phyloP scores from a whole-genome alignment of 441 rosid species.

The Euphorbia celastroides region DNA sequence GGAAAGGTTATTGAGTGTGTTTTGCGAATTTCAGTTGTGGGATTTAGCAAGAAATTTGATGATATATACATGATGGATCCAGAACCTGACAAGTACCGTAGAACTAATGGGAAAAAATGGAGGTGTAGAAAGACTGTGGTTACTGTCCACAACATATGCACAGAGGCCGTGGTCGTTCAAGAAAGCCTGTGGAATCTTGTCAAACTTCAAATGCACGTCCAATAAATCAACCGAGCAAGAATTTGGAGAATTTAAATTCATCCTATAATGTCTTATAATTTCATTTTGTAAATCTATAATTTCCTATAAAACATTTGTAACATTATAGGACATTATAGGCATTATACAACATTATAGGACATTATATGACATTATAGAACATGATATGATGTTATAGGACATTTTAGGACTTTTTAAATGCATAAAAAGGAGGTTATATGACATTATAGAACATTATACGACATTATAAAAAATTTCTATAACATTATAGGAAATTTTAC shows the following conservation, averaged over 20 bases:
- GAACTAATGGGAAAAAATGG: conserved; percentile 94
- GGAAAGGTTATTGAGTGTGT: conserved; percentile 1
- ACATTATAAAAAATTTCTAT: too few species aligned
- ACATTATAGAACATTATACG: too few species aligned
- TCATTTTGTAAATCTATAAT: too few species aligned
- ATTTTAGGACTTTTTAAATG: too few species aligned
- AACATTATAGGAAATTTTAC: too few species aligned
- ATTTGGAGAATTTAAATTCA: conserved; percentile 24
- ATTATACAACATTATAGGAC: too few species aligned
- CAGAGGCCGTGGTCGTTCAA: conserved; percentile 75
- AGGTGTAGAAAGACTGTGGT: conserved; percentile 50
- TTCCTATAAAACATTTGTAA: too few species aligned
- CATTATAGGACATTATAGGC: too few species aligned
- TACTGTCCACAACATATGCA: conserved; percentile 68
- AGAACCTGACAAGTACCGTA: conserved; percentile 62
- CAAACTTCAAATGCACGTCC: conserved; percentile 19
- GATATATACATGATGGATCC: conserved; percentile 32
- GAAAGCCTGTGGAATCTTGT: conserved; percentile 76
- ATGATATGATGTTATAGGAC: too few species aligned
- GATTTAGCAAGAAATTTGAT: conserved; percentile 28
- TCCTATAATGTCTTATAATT: too few species aligned
- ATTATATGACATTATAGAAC: too few species aligned
- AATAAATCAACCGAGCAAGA: conserved; percentile 17
- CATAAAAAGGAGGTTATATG: too few species aligned
- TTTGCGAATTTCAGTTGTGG: conserved; percentile 21